Percentiles rank a stretch among this genome's conserved stretches.
phyloP scores from a whole-genome alignment of 2,329 filamentous ascomycete genomes.

The Penicillium sp. region DNA sequence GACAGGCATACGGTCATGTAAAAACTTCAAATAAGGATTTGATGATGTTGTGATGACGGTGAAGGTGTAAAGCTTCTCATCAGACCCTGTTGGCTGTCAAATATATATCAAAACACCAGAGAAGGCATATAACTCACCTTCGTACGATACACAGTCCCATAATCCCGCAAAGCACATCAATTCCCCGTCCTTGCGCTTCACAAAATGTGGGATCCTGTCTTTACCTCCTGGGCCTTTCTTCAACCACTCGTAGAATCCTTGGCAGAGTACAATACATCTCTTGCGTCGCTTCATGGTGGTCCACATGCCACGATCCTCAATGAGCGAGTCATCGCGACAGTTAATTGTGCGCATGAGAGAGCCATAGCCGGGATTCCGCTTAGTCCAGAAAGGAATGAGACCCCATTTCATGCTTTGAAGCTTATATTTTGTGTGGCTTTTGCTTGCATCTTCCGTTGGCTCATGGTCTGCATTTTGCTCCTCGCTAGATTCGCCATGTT shows the following conservation, averaged over 20 bases:
- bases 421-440: constrained; percentile 63
- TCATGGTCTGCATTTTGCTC: constrained; percentile 17
- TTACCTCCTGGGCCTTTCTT: constrained; percentile 70
- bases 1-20: constrained; percentile 96
- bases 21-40: constrained; percentile 76
- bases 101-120: background rate
- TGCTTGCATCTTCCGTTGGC: constrained; percentile 6
- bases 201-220: constrained; percentile 81
- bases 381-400: constrained; percentile 90
- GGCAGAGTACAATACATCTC: constrained; percentile 80
- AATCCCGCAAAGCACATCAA: constrained; percentile 88
- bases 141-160: constrained; percentile 84
- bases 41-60: constrained; percentile 90
- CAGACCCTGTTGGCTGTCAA: constrained; percentile 48
- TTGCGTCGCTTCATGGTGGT: constrained; percentile 85
- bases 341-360: constrained; percentile 88
- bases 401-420: constrained; percentile 97
- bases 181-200: constrained; percentile 76
- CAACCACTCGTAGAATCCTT: constrained; percentile 97
- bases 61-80: constrained; percentile 79
- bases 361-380: constrained; percentile 73
- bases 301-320: constrained; percentile 81
- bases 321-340: constrained; percentile 84
- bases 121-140: constrained; percentile 53
- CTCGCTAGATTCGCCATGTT: constrained; percentile 19